These are phyloP conservation scores for Bassia scoparia DNA, from an alignment of 148 eudicot species.

Conservation along the genomic window DNA sequence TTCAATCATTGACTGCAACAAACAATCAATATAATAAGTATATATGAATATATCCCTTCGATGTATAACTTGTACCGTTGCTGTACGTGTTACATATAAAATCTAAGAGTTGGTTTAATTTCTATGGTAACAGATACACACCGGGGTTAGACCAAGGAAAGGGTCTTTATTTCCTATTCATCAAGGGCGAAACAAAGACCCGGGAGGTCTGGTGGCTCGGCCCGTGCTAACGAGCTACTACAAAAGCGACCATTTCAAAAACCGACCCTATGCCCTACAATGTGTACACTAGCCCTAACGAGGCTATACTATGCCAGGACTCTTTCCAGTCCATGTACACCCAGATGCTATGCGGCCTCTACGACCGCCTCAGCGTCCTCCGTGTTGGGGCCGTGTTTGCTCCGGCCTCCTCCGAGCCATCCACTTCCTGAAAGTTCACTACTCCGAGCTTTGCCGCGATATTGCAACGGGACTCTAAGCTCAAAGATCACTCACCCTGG, in stretches of 20 bases:
- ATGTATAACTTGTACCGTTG: too few species aligned
- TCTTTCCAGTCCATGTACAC: conserved; percentile 85
- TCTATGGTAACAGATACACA: conserved; percentile 39
- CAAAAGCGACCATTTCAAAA: conserved; percentile 60
- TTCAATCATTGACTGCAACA: too few species aligned
- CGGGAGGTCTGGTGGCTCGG: conserved; percentile 69
- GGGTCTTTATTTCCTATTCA: conserved; percentile 56
- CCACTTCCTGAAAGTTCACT: conserved; percentile 53
- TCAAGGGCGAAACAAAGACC: conserved; percentile 74
- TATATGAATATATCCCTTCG: too few species aligned
- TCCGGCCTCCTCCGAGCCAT: conserved; percentile 85
- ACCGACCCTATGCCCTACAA: conserved; percentile 58
- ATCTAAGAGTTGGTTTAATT: too few species aligned
- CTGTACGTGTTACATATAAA: too few species aligned
- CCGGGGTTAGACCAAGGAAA: conserved; percentile 72
- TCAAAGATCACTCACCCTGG: conserved; percentile 44
- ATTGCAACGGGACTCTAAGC: conserved; percentile 46
- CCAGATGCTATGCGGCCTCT: conserved; percentile 81
- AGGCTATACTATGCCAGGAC: conserved; percentile 64
- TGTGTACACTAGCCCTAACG: conserved; percentile 65
- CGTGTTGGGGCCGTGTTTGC: conserved; percentile 80
- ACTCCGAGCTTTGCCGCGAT: conserved; percentile 47
- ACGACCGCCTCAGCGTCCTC: conserved; percentile 48
- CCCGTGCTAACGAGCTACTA: conserved; percentile 82
- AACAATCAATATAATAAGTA: too few species aligned